A percentile compares a stretch with the other conserved stretches of the same genome.
These are phyloP conservation scores for Aspergillus nomiae DNA, from an alignment of 2,329 filamentous ascomycete genomes.

Conservation along the genomic window DNA sequence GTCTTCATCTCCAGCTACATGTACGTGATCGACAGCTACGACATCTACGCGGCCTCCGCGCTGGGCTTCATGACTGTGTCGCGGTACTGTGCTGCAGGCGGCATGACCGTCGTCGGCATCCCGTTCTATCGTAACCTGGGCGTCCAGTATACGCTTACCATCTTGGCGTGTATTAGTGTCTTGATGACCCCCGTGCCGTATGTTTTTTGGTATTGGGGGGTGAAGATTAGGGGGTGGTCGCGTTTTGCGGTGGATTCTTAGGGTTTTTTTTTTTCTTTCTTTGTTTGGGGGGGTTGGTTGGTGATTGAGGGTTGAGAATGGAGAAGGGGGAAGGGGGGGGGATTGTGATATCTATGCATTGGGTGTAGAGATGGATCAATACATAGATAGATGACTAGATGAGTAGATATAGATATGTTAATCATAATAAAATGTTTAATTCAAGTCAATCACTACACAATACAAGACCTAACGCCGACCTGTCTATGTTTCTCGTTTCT, in stretches of 20 bases:
- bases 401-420: neutral
- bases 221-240: constrained; percentile 21
- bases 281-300: no score
- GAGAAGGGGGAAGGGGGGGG: neutral
- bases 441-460: no score
- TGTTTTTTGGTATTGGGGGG: constrained; percentile 27
- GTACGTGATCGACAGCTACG: constrained; percentile 62
- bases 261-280: neutral
- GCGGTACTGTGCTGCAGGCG: constrained; percentile 45
- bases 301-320: neutral
- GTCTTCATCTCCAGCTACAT: constrained; percentile 57
- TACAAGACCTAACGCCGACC: neutral
- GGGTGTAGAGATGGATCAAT: neutral
- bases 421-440: no score
- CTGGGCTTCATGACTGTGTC: constrained; percentile 48
- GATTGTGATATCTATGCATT: neutral
- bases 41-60: constrained; percentile 54
- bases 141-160: constrained; percentile 47
- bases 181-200: constrained; percentile 49
- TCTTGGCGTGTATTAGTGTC: constrained; percentile 42
- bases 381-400: neutral
- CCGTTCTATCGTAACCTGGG: constrained; percentile 47
- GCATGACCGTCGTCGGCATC: constrained; percentile 38
- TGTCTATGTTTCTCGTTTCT: neutral
- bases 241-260: neutral